Evolutionary conservation across 2,329 filamentous ascomycete species (phyloP).

Genomic region (Colletotrichum sp.): DNA sequence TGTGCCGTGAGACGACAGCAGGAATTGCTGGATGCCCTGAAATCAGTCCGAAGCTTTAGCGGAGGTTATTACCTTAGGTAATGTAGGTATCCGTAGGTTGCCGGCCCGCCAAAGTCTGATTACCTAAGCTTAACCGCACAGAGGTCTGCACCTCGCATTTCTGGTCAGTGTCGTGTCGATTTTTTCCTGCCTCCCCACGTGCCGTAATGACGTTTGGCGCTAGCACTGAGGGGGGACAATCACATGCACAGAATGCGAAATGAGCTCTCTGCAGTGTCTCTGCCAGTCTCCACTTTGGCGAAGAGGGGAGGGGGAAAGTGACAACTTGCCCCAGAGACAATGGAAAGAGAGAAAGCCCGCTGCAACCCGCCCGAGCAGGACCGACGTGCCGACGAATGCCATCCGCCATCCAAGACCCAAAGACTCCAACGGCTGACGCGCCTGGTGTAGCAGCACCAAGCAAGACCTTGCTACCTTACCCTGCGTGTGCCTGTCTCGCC

Average conservation of each 20-base stretch:
- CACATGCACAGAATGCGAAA: not conserved
- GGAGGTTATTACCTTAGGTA: too few relatives aligned
- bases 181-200: conserved; percentile 1
- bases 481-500: not conserved
- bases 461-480: not conserved
- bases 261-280: not conserved
- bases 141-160: not conserved
- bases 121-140: conserved; percentile 6
- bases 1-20: not conserved
- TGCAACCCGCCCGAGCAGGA: not conserved
- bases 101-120: not conserved
- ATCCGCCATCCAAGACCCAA: not conserved
- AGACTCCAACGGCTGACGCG: conserved; percentile 3
- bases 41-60: not conserved
- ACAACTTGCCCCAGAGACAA: not conserved
- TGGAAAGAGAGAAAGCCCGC: not conserved
- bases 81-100: not conserved
- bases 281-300: not conserved
- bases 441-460: conserved; percentile 1
- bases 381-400: not conserved
- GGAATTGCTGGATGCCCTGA: not conserved
- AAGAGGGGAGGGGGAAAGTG: not conserved
- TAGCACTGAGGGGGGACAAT: not conserved
- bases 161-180: not conserved
- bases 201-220: conserved; percentile 10